Conservation (phyloP, 805 yeast species). For the Torulaspora gathmanii region DNA sequence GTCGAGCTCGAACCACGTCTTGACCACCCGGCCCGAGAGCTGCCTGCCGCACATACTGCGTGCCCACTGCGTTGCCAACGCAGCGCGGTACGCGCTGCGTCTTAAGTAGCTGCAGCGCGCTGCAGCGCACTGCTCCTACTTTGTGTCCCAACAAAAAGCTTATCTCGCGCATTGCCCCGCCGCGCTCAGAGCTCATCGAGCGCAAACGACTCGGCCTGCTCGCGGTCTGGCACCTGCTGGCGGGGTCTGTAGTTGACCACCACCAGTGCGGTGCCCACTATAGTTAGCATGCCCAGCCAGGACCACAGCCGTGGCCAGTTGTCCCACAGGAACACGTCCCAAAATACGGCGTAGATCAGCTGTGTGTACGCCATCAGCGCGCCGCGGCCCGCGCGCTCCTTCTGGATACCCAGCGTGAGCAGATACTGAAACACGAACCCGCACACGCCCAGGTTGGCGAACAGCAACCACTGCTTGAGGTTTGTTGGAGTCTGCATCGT, state of each 20-base stretch:
- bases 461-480: conserved; percentile 60
- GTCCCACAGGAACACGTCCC: conserved; percentile 69
- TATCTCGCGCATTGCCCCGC: too few relatives aligned
- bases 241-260: conserved; percentile 51
- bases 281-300: conserved; percentile 61
- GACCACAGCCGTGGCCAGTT: conserved; percentile 70
- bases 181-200: conserved; percentile 4
- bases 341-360: conserved; percentile 68
- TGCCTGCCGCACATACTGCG: conserved; percentile 1
- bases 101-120: too few relatives aligned
- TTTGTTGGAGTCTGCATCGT: conserved; percentile 58
- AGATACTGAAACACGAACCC: conserved; percentile 82
- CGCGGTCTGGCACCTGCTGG: conserved; percentile 8
- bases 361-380: conserved; percentile 72
- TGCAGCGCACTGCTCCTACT: not conserved
- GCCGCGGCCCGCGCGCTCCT: conserved; percentile 73
- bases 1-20: conserved; percentile 28
- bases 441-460: conserved; percentile 58
- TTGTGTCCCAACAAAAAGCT: not conserved
- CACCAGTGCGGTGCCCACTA: conserved; percentile 58
- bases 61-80: not conserved
- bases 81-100: too few relatives aligned
- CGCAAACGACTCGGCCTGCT: conserved; percentile 7
- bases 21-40: conserved; percentile 10
- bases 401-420: conserved; percentile 76